phyloP scores from a whole-genome alignment of 441 rosid genomes.

The Codiaeum variegatum region DNA sequence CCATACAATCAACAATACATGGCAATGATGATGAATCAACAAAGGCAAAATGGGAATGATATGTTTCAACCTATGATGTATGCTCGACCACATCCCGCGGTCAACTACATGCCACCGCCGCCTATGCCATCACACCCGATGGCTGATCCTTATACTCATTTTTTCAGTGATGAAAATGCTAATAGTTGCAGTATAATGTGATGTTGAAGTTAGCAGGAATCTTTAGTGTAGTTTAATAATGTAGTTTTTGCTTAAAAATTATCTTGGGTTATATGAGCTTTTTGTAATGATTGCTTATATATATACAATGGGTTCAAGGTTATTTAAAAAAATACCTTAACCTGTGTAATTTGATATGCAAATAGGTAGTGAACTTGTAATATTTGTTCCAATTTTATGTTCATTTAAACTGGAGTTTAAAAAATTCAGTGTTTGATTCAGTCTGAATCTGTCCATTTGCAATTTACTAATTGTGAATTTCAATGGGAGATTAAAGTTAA shows the following conservation, averaged over 20 bases:
- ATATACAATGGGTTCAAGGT: conserved; percentile 18
- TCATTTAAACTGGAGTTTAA: conserved; percentile 14
- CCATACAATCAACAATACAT: conserved; percentile 64
- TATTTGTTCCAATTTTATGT: conserved; percentile 8
- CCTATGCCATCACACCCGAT: conserved; percentile 42
- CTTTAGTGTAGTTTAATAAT: conserved; percentile 23
- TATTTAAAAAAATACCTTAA: not conserved
- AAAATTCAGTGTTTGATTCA: too few relatives aligned
- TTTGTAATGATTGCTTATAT: conserved; percentile 22
- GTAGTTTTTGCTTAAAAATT: not conserved
- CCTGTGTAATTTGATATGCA: not conserved
- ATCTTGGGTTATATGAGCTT: not conserved
- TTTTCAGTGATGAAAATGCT: conserved; percentile 87
- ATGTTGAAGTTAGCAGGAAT: conserved; percentile 19
- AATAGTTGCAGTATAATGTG: conserved; percentile 85
- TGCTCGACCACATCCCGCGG: conserved; percentile 51
- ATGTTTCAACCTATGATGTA: conserved; percentile 92
- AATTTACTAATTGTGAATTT: too few relatives aligned
- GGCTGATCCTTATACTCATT: conserved; percentile 57
- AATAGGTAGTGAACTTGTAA: conserved; percentile 7
- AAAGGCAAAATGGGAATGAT: conserved; percentile 52
- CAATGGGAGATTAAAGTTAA: too few relatives aligned
- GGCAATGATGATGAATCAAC: conserved; percentile 94
- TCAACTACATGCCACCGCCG: conserved; percentile 53
- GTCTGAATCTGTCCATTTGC: too few relatives aligned